A percentile compares a stretch with the other conserved stretches of the same genome.
These are phyloP conservation scores for Auriculariales sp. DNA, from an alignment of 768 basidiomycete species.

Conservation along the genomic window DNA sequence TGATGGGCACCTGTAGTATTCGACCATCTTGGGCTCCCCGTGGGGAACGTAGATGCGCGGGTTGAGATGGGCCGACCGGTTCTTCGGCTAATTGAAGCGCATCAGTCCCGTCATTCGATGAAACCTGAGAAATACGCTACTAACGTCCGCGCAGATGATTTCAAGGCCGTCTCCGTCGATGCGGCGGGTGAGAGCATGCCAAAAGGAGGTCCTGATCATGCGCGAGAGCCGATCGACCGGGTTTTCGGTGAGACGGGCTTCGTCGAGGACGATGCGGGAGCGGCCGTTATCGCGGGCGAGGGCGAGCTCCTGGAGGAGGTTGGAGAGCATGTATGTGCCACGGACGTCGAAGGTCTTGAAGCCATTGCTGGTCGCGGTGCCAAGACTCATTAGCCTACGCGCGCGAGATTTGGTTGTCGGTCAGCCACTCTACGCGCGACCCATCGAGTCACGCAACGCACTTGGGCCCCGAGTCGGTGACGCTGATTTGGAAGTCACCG, in stretches of 20 bases:
- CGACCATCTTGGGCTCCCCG: constrained; percentile 85
- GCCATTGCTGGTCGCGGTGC: constrained; percentile 93
- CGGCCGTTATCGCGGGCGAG: constrained; percentile 89
- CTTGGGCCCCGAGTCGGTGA: neutral
- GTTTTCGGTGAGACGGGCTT: constrained; percentile 93
- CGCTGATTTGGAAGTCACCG: constrained; percentile 64
- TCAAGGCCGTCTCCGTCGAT: constrained; percentile 97
- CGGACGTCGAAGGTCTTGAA: constrained; percentile 96
- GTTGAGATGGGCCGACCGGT: constrained; percentile 77
- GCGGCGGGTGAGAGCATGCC: constrained; percentile 91
- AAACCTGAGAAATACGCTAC: neutral
- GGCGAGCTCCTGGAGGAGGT: constrained; percentile 95
- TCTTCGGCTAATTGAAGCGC: constrained; percentile 46
- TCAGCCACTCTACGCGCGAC: neutral
- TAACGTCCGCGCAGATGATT: constrained; percentile 78
- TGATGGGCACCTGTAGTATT: constrained; percentile 48
- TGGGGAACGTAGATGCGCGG: constrained; percentile 93
- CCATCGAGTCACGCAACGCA: neutral
- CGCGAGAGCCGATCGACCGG: constrained; percentile 91
- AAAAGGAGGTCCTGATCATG: constrained; percentile 97
- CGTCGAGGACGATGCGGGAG: constrained; percentile 96
- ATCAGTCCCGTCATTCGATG: neutral
- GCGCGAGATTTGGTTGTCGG: too few relatives aligned
- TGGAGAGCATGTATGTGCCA: constrained; percentile 98
- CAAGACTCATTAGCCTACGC: constrained; percentile 92